Evolutionary conservation across 257 asterid species (phyloP).

Genomic region (Nyctanthes arbortristis): DNA sequence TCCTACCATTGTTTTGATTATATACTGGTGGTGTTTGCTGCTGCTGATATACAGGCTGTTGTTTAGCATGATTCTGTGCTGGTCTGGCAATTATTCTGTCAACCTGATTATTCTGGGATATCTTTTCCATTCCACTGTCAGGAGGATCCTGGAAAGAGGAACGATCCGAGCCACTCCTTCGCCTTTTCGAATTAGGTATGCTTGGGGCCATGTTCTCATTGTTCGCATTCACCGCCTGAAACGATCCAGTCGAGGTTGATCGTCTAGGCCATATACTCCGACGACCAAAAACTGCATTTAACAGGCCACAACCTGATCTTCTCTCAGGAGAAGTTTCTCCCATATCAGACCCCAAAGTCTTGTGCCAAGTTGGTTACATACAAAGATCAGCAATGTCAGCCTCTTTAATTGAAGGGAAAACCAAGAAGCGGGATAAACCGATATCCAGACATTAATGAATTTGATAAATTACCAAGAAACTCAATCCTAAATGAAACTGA

Average conservation of each 20-base stretch:
- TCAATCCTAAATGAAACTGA: not conserved
- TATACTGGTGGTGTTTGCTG: conserved; percentile 21
- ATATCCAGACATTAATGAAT: too few relatives aligned
- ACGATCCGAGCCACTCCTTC: conserved; percentile 27
- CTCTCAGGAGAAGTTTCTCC: conserved; percentile 66
- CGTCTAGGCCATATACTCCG: conserved; percentile 46
- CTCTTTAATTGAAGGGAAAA: not conserved
- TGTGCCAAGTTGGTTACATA: not conserved
- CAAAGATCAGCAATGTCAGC: not conserved
- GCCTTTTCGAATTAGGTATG: conserved; percentile 36
- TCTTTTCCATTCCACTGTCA: not conserved
- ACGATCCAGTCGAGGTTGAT: conserved; percentile 53
- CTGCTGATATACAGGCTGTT: conserved; percentile 34
- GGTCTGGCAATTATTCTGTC: conserved; percentile 65
- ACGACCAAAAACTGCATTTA: conserved; percentile 70
- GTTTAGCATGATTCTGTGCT: conserved; percentile 46
- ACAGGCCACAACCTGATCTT: conserved; percentile 75
- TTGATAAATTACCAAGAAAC: not conserved
- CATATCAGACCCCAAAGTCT: conserved; percentile 32
- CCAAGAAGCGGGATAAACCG: not conserved
- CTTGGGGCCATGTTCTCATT: conserved; percentile 33
- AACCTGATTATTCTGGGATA: conserved; percentile 6
- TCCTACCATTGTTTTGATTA: not conserved
- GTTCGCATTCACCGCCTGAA: conserved; percentile 28
- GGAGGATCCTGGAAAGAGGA: conserved; percentile 21